These are phyloP conservation scores for Elymus sibiricus DNA, from an alignment of 176 grass and related monocot species.

Conservation along the genomic window DNA sequence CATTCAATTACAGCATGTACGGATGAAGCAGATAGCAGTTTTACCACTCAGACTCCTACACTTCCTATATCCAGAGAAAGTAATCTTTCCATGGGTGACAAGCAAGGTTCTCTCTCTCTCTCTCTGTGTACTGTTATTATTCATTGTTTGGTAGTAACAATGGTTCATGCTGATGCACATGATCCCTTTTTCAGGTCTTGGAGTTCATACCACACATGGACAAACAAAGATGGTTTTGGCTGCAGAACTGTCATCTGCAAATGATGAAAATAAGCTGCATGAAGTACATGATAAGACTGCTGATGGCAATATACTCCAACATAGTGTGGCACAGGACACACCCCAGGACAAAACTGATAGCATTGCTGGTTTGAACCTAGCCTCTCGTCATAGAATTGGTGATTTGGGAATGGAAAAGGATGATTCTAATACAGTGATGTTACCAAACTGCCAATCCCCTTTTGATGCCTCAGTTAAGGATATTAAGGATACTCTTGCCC, in stretches of 20 bases:
- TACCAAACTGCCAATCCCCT: neutral
- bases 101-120: conserved; percentile 16
- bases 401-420: neutral
- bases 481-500: neutral
- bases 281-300: conserved; percentile 1
- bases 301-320: conserved; percentile 18
- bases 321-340: neutral
- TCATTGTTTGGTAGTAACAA: neutral
- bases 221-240: conserved; percentile 15
- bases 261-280: conserved; percentile 14
- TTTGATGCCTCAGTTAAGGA: conserved; percentile 8
- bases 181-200: conserved; percentile 22
- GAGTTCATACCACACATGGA: conserved; percentile 13
- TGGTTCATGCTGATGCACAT: conserved; percentile 6
- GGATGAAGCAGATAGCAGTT: conserved; percentile 3
- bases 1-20: neutral
- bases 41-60: conserved; percentile 1
- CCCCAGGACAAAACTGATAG: conserved; percentile 20
- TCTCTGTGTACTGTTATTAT: neutral
- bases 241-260: conserved; percentile 19
- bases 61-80: conserved; percentile 26
- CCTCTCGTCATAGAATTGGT: neutral
- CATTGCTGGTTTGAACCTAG: neutral
- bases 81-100: conserved; percentile 9
- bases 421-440: neutral